A percentile compares a stretch with the other conserved stretches of the same genome.
Conservation (phyloP, 495 filamentous ascomycete genomes). For the Sporormia fimetaria region DNA sequence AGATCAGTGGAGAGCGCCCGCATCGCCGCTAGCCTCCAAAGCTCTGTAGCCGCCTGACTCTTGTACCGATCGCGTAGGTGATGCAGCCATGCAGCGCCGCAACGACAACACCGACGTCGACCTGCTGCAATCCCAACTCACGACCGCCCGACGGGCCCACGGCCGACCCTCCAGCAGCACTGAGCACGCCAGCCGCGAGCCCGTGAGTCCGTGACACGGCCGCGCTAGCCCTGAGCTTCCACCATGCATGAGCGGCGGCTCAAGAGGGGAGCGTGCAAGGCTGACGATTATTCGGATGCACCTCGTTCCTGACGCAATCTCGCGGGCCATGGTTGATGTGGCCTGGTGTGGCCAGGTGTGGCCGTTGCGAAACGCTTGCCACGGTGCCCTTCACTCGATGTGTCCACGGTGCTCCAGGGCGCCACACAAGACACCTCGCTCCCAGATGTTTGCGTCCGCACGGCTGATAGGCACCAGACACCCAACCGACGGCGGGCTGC, state of each 20-base stretch:
- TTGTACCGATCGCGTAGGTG: slow-evolving; percentile 19
- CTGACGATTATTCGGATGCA: slow-evolving; percentile 22
- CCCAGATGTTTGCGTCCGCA: background rate
- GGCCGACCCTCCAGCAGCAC: background rate
- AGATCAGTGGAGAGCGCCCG: slow-evolving; percentile 17
- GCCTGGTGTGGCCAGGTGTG: too few relatives aligned
- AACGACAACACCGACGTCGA: slow-evolving; percentile 6
- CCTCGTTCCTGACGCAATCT: slow-evolving; percentile 28
- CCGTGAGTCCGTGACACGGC: background rate
- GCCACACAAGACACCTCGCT: too few relatives aligned
- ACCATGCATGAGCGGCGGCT: slow-evolving; percentile 25
- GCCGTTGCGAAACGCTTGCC: slow-evolving; percentile 23
- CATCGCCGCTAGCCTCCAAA: slow-evolving; percentile 8
- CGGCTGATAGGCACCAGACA: slow-evolving; percentile 21
- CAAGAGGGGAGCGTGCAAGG: slow-evolving; percentile 19
- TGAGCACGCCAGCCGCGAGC: background rate
- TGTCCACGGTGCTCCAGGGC: too few relatives aligned
- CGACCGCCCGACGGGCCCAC: too few relatives aligned
- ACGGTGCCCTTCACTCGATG: background rate
- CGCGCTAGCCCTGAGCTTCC: background rate
- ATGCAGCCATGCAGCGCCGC: slow-evolving; percentile 4
- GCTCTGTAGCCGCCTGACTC: too few relatives aligned
- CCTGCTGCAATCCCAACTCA: slow-evolving; percentile 1
- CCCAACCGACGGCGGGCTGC: too few relatives aligned
- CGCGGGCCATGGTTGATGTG: slow-evolving; percentile 20